phyloP scores from a whole-genome alignment of 2,329 filamentous ascomycete species.

The Remersonia thermophila region DNA sequence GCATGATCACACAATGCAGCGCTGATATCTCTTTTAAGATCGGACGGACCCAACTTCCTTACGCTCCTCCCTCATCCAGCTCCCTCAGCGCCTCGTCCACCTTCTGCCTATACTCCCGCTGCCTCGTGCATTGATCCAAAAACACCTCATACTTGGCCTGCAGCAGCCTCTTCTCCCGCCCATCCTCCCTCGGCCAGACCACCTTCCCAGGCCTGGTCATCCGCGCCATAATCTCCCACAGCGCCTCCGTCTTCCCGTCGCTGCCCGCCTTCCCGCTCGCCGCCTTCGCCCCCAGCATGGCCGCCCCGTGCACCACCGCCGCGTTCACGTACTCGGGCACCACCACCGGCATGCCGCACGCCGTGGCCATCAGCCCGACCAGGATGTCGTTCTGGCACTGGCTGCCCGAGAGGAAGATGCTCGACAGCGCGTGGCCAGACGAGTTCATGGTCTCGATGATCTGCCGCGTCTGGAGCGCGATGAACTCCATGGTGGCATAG shows the following conservation, averaged over 20 bases:
- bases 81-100: conserved; percentile 50
- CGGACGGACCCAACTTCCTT: no score
- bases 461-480: conserved; percentile 90
- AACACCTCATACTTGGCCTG: conserved; percentile 93
- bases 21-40: no score
- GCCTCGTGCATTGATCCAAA: conserved; percentile 76
- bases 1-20: no score
- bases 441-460: conserved; percentile 92
- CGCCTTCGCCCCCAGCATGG: conserved; percentile 97
- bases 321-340: conserved; percentile 91
- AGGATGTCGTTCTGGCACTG: conserved; percentile 93
- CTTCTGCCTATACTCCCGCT: conserved; percentile 68
- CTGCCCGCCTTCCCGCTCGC: conserved; percentile 56
- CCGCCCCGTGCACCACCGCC: conserved; percentile 93
- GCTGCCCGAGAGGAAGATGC: conserved; percentile 97
- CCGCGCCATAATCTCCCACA: conserved; percentile 96
- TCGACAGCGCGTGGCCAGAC: conserved; percentile 73
- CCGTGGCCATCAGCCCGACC: conserved; percentile 82
- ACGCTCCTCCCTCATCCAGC: neutral
- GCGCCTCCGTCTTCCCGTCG: conserved; percentile 66
- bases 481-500: conserved; percentile 95
- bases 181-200: conserved; percentile 61
- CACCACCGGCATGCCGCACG: conserved; percentile 82
- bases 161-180: conserved; percentile 65
- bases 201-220: conserved; percentile 90